Percentiles rank a stretch among this genome's conserved stretches.
These are phyloP conservation scores for Debaryomyces subglobosus DNA, from an alignment of 1,139 yeast species.

Conservation along the genomic window DNA sequence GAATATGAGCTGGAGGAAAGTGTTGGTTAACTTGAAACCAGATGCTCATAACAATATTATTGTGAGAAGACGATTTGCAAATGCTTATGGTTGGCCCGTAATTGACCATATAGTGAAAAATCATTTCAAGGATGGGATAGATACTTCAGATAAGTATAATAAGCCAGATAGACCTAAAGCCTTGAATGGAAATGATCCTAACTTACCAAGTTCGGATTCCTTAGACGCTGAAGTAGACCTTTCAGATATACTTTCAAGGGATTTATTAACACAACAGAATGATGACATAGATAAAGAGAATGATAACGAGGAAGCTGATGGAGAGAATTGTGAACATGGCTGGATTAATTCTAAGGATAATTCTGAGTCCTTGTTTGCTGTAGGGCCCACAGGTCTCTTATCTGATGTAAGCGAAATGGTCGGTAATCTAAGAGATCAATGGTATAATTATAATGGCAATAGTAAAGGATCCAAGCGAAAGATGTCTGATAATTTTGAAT, in stretches of 20 bases:
- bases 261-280: constrained; percentile 37
- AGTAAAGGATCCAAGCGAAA: constrained; percentile 4
- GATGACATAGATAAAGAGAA: constrained; percentile 33
- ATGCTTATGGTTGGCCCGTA: constrained; percentile 97
- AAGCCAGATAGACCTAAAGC: constrained; percentile 3
- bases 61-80: constrained; percentile 86
- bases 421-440: constrained; percentile 41
- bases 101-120: constrained; percentile 69
- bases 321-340: constrained; percentile 25
- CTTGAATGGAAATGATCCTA: background rate
- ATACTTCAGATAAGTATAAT: constrained; percentile 12
- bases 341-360: constrained; percentile 59
- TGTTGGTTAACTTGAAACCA: constrained; percentile 79
- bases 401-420: constrained; percentile 61
- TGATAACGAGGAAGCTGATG: constrained; percentile 15
- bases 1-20: constrained; percentile 89
- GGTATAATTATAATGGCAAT: constrained; percentile 29
- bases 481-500: background rate
- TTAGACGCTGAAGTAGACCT: constrained; percentile 34
- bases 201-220: constrained; percentile 19
- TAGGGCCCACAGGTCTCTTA: constrained; percentile 72
- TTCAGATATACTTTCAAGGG: constrained; percentile 38
- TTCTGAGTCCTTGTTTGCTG: constrained; percentile 58
- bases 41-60: constrained; percentile 96
- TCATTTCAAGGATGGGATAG: constrained; percentile 26